Evolutionary conservation across 768 basidiomycete genomes (phyloP).

Genomic region (Collybia sordida): DNA sequence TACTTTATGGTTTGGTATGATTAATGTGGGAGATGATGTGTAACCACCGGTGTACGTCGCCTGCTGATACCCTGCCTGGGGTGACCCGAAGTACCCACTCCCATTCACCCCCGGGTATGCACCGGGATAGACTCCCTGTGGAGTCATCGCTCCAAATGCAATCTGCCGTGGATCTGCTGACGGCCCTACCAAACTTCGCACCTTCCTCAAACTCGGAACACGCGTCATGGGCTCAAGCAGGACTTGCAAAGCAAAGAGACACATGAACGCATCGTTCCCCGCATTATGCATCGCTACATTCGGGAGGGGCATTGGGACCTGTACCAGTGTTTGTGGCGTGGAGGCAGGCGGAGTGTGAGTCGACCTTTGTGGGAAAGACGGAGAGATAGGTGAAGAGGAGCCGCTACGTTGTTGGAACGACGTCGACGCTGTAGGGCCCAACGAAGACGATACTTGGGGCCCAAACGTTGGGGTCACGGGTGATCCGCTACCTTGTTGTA

Average conservation of each 20-base stretch:
- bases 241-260: slow-evolving; percentile 66
- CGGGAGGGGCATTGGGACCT: slow-evolving; percentile 28
- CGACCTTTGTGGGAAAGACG: not conserved
- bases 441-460: slow-evolving; percentile 11
- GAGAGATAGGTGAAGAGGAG: slow-evolving; percentile 8
- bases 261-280: slow-evolving; percentile 79
- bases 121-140: not conserved
- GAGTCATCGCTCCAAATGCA: not conserved
- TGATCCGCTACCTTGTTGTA: not conserved
- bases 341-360: not conserved
- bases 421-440: slow-evolving; percentile 11
- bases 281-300: slow-evolving; percentile 62
- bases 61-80: no score
- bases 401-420: no score
- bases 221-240: slow-evolving; percentile 57
- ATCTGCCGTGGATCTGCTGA: not conserved
- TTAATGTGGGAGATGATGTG: slow-evolving; percentile 1
- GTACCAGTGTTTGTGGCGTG: no score
- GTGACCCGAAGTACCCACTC: slow-evolving; percentile 9
- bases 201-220: slow-evolving; percentile 33
- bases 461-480: slow-evolving; percentile 25
- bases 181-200: slow-evolving; percentile 6
- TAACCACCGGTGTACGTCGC: no score
- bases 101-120: slow-evolving; percentile 1
- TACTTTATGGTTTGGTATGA: not conserved